Evolutionary conservation across 2,329 filamentous ascomycete genomes (phyloP).

Genomic region (Exophiala alcalophila): DNA sequence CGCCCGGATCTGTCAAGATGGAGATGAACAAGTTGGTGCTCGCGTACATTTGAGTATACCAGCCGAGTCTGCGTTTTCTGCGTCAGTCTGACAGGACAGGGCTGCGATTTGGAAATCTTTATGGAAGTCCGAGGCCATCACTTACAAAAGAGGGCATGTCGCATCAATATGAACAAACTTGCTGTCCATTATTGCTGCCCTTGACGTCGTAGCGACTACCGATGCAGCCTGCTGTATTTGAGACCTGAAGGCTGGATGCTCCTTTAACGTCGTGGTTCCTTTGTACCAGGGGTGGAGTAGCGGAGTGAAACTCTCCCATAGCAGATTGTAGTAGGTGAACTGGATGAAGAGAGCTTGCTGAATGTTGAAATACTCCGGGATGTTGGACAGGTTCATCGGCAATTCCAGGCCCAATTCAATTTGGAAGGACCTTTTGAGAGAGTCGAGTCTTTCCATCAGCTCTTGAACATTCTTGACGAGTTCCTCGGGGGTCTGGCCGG

Average conservation of each 20-base stretch:
- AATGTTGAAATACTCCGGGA: background rate
- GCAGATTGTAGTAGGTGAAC: background rate
- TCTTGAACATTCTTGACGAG: background rate
- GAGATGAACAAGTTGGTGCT: conserved; percentile 10
- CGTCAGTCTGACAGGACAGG: background rate
- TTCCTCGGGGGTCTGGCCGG: background rate
- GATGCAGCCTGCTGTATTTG: background rate
- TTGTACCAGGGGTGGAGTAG: conserved; percentile 4
- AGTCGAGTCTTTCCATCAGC: background rate
- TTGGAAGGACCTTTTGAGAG: background rate
- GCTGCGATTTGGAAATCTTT: too few relatives aligned
- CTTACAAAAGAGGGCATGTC: background rate
- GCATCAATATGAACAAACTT: background rate
- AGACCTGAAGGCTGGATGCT: background rate
- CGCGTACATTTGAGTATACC: conserved; percentile 1
- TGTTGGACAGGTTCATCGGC: background rate
- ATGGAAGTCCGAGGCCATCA: background rate
- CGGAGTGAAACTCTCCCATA: background rate
- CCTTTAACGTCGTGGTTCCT: background rate
- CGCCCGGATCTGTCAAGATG: conserved; percentile 1
- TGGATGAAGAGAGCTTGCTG: background rate
- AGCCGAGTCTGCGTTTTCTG: conserved; percentile 1
- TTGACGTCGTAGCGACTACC: background rate
- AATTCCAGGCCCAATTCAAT: background rate
- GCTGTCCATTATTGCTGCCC: background rate